Evolutionary conservation across 2,329 filamentous ascomycete genomes (phyloP), one percentile per base, ranked within the genome.

Genomic region (Colletotrichum incanum): DNA sequence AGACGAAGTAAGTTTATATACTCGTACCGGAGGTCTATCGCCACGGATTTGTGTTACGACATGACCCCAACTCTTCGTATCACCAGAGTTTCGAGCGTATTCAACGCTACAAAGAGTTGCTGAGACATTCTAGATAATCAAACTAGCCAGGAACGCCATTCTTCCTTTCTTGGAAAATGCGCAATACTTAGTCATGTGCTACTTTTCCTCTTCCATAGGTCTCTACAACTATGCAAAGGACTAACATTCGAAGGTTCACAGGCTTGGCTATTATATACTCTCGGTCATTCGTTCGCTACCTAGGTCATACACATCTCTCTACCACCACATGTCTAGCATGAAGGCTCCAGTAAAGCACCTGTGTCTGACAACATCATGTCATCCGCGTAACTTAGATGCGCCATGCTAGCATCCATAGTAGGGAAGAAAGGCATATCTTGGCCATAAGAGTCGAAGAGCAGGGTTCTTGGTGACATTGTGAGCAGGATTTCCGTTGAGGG

Each of bases 381-480:
- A 50, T 71, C 65, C n/a, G 56, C 37, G 28, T 68, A 71, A 5
- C 58, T 52, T 26, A 71, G 3, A 43, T 71, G 65, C 9, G 58
- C 58, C 18, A 68, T 34, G 34, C 61, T 65, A 6, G 74, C 76
- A 60, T 77, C 76, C 50, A 78, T 76, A 14, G 73, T 76, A 5
- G 76, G 77, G 26, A 76, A 78, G 47, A 76, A 69, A 18, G 73
- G 75, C 56, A 76, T 67, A 14, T 58, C 73, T 18, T 74, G 71
- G 23, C 74, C 72, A 65, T 75, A 75, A 7, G 75, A 75, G 26
- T 76, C 76, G 47, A 77, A 77, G 2, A 54, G 65, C 2, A 77
- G 62, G 39, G 75, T 73, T 9, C 75, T 64, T 6, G 76, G 76
- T 3, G 75, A 77, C 64, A 74, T 74, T 3, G 75, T 54, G 20